Conservation (phyloP, 495 filamentous ascomycete genomes). For the Aspergillus indologenus region DNA sequence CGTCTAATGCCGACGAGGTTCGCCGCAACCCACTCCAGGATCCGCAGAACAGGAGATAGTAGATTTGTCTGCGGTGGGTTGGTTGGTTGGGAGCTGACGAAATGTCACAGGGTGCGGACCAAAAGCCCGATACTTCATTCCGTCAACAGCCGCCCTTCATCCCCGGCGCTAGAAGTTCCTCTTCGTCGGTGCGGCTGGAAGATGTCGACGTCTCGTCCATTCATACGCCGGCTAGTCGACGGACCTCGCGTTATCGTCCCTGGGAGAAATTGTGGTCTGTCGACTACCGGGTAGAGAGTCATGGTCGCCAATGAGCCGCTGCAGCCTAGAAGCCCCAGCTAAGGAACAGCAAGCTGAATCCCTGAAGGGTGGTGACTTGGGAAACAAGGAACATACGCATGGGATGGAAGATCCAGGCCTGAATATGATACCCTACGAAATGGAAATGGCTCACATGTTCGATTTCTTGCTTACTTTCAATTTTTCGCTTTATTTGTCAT, state of each 20-base stretch:
- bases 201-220: slow-evolving; percentile 13
- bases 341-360: not conserved
- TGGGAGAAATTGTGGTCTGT: slow-evolving; percentile 54
- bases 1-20: slow-evolving; percentile 48
- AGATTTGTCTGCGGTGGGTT: no score
- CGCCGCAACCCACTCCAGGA: slow-evolving; percentile 46
- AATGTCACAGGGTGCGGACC: slow-evolving; percentile 21
- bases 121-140: slow-evolving; percentile 2
- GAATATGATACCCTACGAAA: not conserved
- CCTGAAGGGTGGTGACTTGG: not conserved
- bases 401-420: not conserved
- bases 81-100: slow-evolving; percentile 23
- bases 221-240: slow-evolving; percentile 25
- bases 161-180: slow-evolving; percentile 11
- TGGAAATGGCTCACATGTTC: not conserved
- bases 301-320: not conserved
- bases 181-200: slow-evolving; percentile 17
- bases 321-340: no score
- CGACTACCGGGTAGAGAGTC: slow-evolving; percentile 45
- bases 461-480: slow-evolving; percentile 5
- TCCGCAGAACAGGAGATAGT: slow-evolving; percentile 34
- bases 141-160: slow-evolving; percentile 7
- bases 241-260: slow-evolving; percentile 33
- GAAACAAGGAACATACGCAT: not conserved
- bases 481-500: not conserved